Conservation (phyloP, 1,139 yeast genomes). For the Geotrichum bryndzae region DNA sequence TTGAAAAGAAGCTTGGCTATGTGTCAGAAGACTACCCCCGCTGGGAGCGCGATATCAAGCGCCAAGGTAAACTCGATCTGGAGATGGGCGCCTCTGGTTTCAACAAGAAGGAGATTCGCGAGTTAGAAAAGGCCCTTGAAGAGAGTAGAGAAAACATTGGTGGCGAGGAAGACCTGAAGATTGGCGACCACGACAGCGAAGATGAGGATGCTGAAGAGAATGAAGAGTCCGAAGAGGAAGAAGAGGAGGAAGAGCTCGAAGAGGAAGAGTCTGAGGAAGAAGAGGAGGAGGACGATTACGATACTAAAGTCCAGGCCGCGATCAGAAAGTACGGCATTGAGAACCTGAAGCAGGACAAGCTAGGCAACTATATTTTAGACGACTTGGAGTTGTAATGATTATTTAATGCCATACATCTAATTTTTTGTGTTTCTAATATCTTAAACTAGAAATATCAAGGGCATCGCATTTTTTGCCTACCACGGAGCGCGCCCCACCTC, state of each 20-base stretch:
- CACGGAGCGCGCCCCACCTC: neutral
- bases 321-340: conserved; percentile 57
- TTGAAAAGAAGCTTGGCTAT: conserved; percentile 70
- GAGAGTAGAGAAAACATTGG: conserved; percentile 47
- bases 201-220: conserved; percentile 32
- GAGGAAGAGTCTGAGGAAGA: conserved; percentile 36
- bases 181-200: conserved; percentile 37
- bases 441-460: neutral
- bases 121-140: conserved; percentile 67
- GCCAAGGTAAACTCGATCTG: conserved; percentile 66
- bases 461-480: neutral
- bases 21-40: conserved; percentile 76
- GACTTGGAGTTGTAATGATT: conserved; percentile 8
- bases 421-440: neutral
- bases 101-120: conserved; percentile 64
- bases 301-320: conserved; percentile 30
- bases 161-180: conserved; percentile 35
- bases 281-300: conserved; percentile 35
- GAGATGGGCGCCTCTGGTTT: conserved; percentile 90
- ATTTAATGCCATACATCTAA: neutral
- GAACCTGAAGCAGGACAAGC: conserved; percentile 70
- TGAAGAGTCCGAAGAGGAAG: conserved; percentile 32
- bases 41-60: conserved; percentile 65
- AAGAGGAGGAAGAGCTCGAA: conserved; percentile 25
- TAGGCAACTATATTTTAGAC: conserved; percentile 73